Percentiles rank a stretch among this genome's conserved stretches.
Evolutionary conservation across 2,329 filamentous ascomycete genomes (phyloP).

Genomic region (Penicillium sp.): DNA sequence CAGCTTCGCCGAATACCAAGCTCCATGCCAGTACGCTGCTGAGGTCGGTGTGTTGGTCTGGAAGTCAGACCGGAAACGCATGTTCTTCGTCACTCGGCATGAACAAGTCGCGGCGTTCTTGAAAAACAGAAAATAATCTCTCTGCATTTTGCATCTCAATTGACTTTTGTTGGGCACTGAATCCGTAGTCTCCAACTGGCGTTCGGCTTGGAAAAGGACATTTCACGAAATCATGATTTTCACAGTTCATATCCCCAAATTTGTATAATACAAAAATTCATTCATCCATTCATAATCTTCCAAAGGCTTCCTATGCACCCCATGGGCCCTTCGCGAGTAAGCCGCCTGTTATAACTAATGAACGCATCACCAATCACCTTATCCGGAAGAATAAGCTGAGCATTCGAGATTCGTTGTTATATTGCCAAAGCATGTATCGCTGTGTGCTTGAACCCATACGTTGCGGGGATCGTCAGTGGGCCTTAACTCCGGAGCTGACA

Average conservation of each 20-base stretch:
- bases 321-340: background rate
- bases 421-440: constrained; percentile 37
- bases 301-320: background rate
- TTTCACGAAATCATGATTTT: constrained; percentile 20
- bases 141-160: constrained; percentile 1
- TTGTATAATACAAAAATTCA: constrained; percentile 13
- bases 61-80: constrained; percentile 73
- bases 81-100: constrained; percentile 89
- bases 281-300: background rate
- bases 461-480: constrained; percentile 4
- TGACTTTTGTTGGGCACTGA: background rate
- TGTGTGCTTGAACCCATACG: constrained; percentile 24
- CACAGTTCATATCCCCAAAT: constrained; percentile 1
- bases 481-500: constrained; percentile 23
- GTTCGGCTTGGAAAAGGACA: constrained; percentile 8
- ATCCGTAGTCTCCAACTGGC: constrained; percentile 5
- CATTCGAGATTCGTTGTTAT: constrained; percentile 28
- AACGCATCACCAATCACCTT: constrained; percentile 5
- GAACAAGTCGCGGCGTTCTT: constrained; percentile 85
- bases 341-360: constrained; percentile 7
- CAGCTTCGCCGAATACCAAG: constrained; percentile 61
- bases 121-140: constrained; percentile 54
- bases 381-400: constrained; percentile 12
- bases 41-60: constrained; percentile 88
- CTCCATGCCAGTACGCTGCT: constrained; percentile 64